phyloP scores from a whole-genome alignment of 1,284 basidiomycete species.

The Hortiboletus rubellus region DNA sequence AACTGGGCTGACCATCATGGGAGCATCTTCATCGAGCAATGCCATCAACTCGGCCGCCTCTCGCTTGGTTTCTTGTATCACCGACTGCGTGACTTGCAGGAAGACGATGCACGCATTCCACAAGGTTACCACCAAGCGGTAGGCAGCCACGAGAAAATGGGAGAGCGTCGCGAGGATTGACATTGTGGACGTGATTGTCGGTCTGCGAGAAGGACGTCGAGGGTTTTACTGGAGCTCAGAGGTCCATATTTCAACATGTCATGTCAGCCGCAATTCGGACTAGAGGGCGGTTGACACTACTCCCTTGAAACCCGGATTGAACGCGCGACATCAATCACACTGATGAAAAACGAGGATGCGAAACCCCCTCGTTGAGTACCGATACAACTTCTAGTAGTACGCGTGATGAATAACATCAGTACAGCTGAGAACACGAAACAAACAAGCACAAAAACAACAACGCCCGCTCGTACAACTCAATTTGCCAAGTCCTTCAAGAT shows the following conservation, averaged over 20 bases:
- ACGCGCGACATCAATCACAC: neutral
- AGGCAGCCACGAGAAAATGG: slow-evolving; percentile 6
- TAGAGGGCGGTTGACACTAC: neutral
- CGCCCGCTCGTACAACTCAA: neutral
- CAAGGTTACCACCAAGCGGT: neutral
- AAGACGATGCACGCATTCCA: slow-evolving; percentile 21
- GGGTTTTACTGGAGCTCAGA: neutral
- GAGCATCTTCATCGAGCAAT: slow-evolving; percentile 9
- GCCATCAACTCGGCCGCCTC: slow-evolving; percentile 20
- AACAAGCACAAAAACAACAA: neutral
- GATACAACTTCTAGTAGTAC: slow-evolving; percentile 7
- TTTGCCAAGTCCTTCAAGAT: neutral
- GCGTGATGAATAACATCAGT: no score
- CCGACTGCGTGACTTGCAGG: slow-evolving; percentile 10
- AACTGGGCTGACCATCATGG: slow-evolving; percentile 15
- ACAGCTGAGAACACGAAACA: neutral
- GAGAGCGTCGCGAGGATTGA: neutral
- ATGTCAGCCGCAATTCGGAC: slow-evolving; percentile 13
- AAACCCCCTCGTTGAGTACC: neutral
- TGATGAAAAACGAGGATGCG: neutral
- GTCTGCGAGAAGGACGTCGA: neutral
- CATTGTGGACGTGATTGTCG: slow-evolving; percentile 10
- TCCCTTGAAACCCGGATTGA: no score
- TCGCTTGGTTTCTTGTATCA: slow-evolving; percentile 18
- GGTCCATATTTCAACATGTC: slow-evolving; percentile 7